Conservation (phyloP, 78 protist genomes). For the slime mould (Dictyostelium discoideum) region DNA sequence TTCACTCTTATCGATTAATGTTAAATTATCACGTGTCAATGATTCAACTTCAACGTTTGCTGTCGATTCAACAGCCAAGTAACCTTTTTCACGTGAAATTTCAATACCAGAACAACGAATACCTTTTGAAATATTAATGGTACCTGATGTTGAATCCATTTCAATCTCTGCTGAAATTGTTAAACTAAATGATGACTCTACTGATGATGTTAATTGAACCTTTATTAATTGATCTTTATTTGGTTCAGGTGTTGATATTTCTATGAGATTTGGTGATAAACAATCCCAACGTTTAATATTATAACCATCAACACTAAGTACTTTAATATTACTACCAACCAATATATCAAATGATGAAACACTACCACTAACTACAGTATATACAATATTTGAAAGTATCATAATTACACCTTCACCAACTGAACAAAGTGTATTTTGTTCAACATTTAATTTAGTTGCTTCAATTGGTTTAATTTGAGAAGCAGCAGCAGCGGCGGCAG, state of each 20-base stretch:
- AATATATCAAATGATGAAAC: conserved; percentile 46
- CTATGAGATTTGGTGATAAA: conserved; percentile 23
- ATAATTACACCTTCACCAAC: conserved; percentile 74
- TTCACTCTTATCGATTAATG: conserved; percentile 60
- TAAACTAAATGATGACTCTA: neutral
- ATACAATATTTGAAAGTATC: neutral
- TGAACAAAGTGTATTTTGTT: conserved; percentile 59
- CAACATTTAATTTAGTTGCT: conserved; percentile 41
- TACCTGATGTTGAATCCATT: conserved; percentile 9
- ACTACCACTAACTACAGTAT: conserved; percentile 45
- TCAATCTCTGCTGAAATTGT: conserved; percentile 14
- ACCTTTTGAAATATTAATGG: neutral
- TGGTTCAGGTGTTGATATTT: neutral
- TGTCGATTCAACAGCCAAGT: conserved; percentile 33
- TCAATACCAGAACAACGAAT: conserved; percentile 36
- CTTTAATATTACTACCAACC: conserved; percentile 1
- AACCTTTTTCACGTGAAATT: conserved; percentile 61
- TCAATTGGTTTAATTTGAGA: neutral
- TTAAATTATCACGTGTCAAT: conserved; percentile 32
- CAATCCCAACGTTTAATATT: conserved; percentile 74
- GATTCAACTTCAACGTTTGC: conserved; percentile 68
- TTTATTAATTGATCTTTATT: conserved; percentile 37
- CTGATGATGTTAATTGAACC: conserved; percentile 24
- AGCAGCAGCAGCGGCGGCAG: neutral
- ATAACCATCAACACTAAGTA: conserved; percentile 29